Base-by-base conservation (phyloP, 495 filamentous ascomycete genomes). In the Hypoxylon lenormandii region DNA sequence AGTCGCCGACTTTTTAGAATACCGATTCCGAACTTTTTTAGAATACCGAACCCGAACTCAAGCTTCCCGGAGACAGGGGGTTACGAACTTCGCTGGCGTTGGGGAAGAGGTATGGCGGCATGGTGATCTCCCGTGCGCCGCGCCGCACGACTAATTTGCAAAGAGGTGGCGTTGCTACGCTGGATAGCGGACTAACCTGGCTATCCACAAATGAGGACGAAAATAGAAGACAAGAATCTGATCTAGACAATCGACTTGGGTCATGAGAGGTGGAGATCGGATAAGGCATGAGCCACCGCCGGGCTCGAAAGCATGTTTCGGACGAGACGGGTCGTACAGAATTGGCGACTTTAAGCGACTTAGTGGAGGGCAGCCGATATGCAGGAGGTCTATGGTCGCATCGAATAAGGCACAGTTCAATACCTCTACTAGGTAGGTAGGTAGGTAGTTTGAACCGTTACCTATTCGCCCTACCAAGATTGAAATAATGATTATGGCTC, bases 221-320 rank as follows among this genome's bases (percentile, higher is more conserved):
- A 71, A 71, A 71, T 71, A 66, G 68, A 71, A 66, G 46, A 66
- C 37, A 33, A 48, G 22, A 48, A 22, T 55, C 56, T 58, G 42
- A 22, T 55, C 56, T 58, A 50, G 30, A 54, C 33, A 63, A 53
- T 18, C 30, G 48, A 51, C 58, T 46, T 64, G 13, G 59, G 47
- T 40, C 38, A 40, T 55, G 22, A 48, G 18, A 22, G 40, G 67
- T 65, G 56, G 62, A 46, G 58, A 47, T 61, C 61, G 62, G 61
- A 66, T 57, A 50, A 71, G 60, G 62, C 22, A 54, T 66, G 56
- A 70, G 61, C 67, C 56, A 66, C 67, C 16, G 56, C 57, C 53
- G 42, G 37, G 61, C 51, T 66, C 49, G 26, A 49, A 66, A 58
- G 67, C 30, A 43, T 62, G 62, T 71, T 71, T 71, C 62, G 62